Conservation (phyloP, 1,139 yeast genomes). For the Hyphopichia buzzinii region DNA sequence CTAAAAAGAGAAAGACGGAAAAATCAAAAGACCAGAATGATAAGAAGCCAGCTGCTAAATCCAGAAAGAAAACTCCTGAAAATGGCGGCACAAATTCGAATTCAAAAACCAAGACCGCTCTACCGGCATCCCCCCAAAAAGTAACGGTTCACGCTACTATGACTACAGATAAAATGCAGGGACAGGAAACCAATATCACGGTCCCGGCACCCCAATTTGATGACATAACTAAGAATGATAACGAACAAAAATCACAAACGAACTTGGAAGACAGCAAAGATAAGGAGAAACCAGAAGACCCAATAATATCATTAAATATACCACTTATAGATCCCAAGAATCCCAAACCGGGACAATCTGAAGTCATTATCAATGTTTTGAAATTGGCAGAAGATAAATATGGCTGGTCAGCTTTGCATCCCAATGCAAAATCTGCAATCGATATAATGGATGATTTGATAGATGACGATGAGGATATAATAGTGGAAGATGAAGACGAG, state of each 20-base stretch:
- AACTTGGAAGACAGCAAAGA: constrained; percentile 22
- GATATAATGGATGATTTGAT: constrained; percentile 63
- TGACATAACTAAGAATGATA: constrained; percentile 10
- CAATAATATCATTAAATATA: constrained; percentile 58
- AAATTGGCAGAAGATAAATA: constrained; percentile 83
- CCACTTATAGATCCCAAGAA: constrained; percentile 51
- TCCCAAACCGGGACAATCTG: constrained; percentile 63
- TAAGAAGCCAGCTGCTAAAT: constrained; percentile 7
- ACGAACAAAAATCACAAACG: constrained; percentile 13
- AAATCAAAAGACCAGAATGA: constrained; percentile 5
- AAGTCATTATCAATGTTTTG: constrained; percentile 74
- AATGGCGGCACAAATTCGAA: not conserved
- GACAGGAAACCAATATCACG: constrained; percentile 1
- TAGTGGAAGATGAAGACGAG: constrained; percentile 56
- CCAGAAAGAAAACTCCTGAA: constrained; percentile 10
- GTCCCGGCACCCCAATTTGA: constrained; percentile 5
- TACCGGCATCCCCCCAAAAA: constrained; percentile 7
- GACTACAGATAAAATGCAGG: constrained; percentile 16
- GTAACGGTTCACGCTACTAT: constrained; percentile 14
- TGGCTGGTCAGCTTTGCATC: constrained; percentile 75
- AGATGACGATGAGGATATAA: constrained; percentile 60
- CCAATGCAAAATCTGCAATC: constrained; percentile 59
- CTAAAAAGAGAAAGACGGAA: constrained; percentile 14
- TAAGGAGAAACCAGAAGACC: constrained; percentile 29
- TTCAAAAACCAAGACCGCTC: constrained; percentile 4